phyloP scores from a whole-genome alignment of 441 rosid genomes.

The Adansonia rubrostipa region DNA sequence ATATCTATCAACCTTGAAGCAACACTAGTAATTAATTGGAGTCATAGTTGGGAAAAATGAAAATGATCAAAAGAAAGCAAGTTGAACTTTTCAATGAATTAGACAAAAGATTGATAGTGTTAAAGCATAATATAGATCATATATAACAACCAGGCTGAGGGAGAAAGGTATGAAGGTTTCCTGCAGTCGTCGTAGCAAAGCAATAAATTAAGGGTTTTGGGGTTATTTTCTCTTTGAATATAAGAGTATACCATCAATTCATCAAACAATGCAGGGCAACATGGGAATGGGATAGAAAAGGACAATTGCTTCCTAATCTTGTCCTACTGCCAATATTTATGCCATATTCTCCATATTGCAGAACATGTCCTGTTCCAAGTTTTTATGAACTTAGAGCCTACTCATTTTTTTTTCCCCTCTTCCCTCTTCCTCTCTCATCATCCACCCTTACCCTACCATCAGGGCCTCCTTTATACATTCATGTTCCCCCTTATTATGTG shows the following conservation, averaged over 20 bases:
- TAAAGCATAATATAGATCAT: neutral
- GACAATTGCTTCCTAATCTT: constrained; percentile 52
- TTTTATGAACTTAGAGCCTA: constrained; percentile 37
- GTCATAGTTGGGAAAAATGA: neutral
- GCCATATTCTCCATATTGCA: constrained; percentile 49
- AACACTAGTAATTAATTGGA: neutral
- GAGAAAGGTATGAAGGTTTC: neutral
- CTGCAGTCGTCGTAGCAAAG: constrained; percentile 11
- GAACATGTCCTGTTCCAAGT: constrained; percentile 52
- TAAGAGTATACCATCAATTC: neutral
- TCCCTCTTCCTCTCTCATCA: constrained; percentile 25
- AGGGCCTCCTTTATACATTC: constrained; percentile 15
- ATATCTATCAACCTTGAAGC: neutral
- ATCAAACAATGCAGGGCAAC: constrained; percentile 29
- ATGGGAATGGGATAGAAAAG: constrained; percentile 40
- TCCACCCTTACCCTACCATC: constrained; percentile 39
- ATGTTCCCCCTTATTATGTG: constrained; percentile 14
- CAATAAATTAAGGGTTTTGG: constrained; percentile 49
- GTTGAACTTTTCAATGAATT: neutral
- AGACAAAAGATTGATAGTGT: neutral
- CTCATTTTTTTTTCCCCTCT: neutral
- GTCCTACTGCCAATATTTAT: constrained; percentile 32
- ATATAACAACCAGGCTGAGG: neutral
- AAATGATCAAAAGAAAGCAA: neutral
- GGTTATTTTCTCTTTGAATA: neutral